These are phyloP conservation scores for Suillus placidus DNA, from an alignment of 768 basidiomycete genomes.

Conservation along the genomic window DNA sequence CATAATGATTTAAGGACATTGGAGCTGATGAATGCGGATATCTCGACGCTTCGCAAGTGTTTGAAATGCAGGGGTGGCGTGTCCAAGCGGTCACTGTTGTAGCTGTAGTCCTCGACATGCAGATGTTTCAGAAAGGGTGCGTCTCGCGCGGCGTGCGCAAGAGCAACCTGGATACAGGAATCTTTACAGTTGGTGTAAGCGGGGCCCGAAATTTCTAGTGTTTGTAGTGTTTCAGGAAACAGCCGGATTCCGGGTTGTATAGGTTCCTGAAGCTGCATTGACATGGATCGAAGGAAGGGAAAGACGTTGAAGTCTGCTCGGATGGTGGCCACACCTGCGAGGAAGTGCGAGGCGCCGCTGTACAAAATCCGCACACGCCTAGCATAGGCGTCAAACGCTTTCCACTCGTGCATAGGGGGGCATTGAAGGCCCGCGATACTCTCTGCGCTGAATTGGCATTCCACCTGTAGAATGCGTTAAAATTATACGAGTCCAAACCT, in stretches of 20 bases:
- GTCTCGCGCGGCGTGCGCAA: slow-evolving; percentile 20
- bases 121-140: slow-evolving; percentile 19
- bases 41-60: slow-evolving; percentile 1
- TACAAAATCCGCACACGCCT: slow-evolving; percentile 18
- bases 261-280: slow-evolving; percentile 16
- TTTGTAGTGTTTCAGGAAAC: slow-evolving; percentile 21
- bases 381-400: slow-evolving; percentile 19
- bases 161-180: slow-evolving; percentile 18
- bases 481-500: not conserved
- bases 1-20: slow-evolving; percentile 5
- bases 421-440: slow-evolving; percentile 14
- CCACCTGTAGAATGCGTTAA: not conserved
- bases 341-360: slow-evolving; percentile 16
- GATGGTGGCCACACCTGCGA: slow-evolving; percentile 19
- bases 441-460: slow-evolving; percentile 4
- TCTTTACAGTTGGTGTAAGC: slow-evolving; percentile 17
- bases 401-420: slow-evolving; percentile 19
- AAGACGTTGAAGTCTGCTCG: slow-evolving; percentile 16
- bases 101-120: slow-evolving; percentile 5
- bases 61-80: slow-evolving; percentile 4
- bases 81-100: slow-evolving; percentile 4
- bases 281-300: slow-evolving; percentile 17
- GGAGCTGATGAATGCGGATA: slow-evolving; percentile 5
- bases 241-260: slow-evolving; percentile 15
- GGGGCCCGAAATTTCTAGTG: slow-evolving; percentile 14